Conservation (phyloP, 2,329 filamentous ascomycete genomes). For the Neocucurbitaria cava region DNA sequence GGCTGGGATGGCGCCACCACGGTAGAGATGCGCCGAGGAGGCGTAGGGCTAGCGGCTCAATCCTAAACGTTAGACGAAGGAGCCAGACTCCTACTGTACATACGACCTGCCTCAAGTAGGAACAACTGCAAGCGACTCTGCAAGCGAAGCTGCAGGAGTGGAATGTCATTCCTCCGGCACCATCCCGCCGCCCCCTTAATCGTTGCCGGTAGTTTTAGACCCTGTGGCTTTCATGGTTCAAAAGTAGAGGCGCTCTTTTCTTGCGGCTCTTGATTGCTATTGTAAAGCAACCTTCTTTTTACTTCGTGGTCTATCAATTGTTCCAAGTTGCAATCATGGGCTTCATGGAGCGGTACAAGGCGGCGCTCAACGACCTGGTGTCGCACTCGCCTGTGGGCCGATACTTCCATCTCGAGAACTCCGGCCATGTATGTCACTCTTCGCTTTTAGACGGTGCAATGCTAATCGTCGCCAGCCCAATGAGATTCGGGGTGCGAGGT, state of each 20-base stretch:
- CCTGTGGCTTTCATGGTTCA: neutral
- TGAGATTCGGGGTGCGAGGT: slow-evolving; percentile 75
- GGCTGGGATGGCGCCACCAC: neutral
- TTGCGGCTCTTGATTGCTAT: neutral
- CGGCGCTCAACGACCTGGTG: slow-evolving; percentile 39
- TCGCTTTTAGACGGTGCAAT: neutral
- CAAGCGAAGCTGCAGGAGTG: neutral
- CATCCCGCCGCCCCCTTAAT: neutral
- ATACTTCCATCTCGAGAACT: slow-evolving; percentile 79
- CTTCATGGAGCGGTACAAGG: slow-evolving; percentile 27
- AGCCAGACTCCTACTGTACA: neutral
- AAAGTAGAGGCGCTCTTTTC: neutral
- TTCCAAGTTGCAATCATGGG: slow-evolving; percentile 14
- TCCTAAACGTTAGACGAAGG: slow-evolving; percentile 4
- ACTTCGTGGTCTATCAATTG: neutral
- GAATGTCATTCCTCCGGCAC: neutral
- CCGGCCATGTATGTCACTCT: slow-evolving; percentile 74
- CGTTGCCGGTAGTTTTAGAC: neutral
- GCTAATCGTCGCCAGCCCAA: slow-evolving; percentile 58
- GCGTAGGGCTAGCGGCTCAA: slow-evolving; percentile 4
- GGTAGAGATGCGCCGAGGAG: slow-evolving; percentile 10
- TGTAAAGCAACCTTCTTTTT: neutral
- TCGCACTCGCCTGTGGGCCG: slow-evolving; percentile 43
- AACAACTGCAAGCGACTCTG: neutral
- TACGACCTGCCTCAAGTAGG: neutral